These are phyloP conservation scores for Aspergillus alliaceus DNA, from an alignment of 2,329 filamentous ascomycete genomes.

Conservation along the genomic window DNA sequence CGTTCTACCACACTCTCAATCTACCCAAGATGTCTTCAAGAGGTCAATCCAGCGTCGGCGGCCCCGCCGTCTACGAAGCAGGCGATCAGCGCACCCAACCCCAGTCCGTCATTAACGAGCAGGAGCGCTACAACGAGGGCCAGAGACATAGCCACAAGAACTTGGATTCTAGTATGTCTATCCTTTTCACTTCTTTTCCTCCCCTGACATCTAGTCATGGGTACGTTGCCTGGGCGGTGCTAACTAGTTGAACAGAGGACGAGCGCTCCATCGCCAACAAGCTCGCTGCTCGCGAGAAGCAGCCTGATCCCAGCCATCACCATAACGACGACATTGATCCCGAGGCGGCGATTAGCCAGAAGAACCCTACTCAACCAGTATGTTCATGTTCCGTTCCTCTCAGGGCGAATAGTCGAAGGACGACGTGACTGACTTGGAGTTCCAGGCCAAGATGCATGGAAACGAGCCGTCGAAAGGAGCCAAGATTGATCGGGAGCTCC, in stretches of 20 bases:
- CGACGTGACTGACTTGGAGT: constrained; percentile 8
- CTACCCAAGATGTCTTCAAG: constrained; percentile 31
- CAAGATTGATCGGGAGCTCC: constrained; percentile 46
- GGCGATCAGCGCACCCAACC: constrained; percentile 72
- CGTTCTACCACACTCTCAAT: neutral
- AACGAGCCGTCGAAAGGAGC: constrained; percentile 49
- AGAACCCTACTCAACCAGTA: constrained; percentile 45
- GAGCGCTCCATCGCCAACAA: constrained; percentile 47
- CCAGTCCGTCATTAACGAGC: constrained; percentile 52
- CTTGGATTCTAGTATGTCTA: constrained; percentile 66
- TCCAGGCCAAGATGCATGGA: constrained; percentile 48
- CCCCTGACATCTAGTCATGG: no score
- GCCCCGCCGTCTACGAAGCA: constrained; percentile 66
- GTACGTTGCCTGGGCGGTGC: neutral
- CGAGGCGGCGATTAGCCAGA: constrained; percentile 40
- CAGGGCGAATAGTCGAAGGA: neutral
- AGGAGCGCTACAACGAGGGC: constrained; percentile 70
- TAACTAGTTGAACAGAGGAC: constrained; percentile 37
- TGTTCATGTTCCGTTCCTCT: constrained; percentile 11
- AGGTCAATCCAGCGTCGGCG: constrained; percentile 66
- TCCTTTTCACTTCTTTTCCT: neutral
- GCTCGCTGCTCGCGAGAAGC: constrained; percentile 37
- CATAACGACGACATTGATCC: constrained; percentile 29
- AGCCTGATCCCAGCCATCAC: constrained; percentile 25
- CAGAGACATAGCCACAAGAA: constrained; percentile 66